Evolutionary conservation across 2,329 filamentous ascomycete genomes (phyloP).

Genomic region (Penicillium sp.): DNA sequence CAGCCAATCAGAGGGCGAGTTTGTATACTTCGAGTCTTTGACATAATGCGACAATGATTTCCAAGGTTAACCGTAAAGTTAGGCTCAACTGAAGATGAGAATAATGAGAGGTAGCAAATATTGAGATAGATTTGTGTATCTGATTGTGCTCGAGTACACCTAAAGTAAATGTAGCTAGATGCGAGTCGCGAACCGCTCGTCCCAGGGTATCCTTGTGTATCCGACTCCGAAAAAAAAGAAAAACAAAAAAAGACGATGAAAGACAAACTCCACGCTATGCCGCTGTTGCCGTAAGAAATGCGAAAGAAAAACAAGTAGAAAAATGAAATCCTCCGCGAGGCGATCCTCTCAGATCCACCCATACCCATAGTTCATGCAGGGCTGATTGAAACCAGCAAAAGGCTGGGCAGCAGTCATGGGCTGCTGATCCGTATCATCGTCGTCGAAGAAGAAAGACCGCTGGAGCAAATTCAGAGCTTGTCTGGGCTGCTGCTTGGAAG

Average conservation of each 20-base stretch:
- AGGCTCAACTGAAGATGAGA: not conserved
- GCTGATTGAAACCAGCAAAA: slow-evolving; percentile 22
- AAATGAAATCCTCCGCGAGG: slow-evolving; percentile 3
- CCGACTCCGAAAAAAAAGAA: slow-evolving; percentile 7
- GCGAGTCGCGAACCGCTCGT: slow-evolving; percentile 3
- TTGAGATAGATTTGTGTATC: not conserved
- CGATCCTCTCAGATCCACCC: slow-evolving; percentile 25
- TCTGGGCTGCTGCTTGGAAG: slow-evolving; percentile 18
- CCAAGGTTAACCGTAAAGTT: too few relatives aligned
- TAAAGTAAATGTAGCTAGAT: slow-evolving; percentile 1
- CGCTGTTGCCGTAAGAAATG: slow-evolving; percentile 9
- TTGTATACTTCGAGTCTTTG: not conserved
- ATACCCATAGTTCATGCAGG: slow-evolving; percentile 31
- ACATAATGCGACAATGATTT: not conserved
- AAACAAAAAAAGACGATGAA: slow-evolving; percentile 8
- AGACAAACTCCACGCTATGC: slow-evolving; percentile 31
- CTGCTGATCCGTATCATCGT: slow-evolving; percentile 23
- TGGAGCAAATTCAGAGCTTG: slow-evolving; percentile 23
- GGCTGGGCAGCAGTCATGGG: slow-evolving; percentile 19
- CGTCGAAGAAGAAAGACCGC: slow-evolving; percentile 30
- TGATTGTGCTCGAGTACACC: slow-evolving; percentile 1
- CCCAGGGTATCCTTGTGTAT: slow-evolving; percentile 25
- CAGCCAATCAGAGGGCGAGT: slow-evolving; percentile 7
- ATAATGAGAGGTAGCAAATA: not conserved
- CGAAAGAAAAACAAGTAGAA: slow-evolving; percentile 1